Base-by-base conservation (phyloP, 164 flowering plant species). In the Houttuynia cordata region DNA sequence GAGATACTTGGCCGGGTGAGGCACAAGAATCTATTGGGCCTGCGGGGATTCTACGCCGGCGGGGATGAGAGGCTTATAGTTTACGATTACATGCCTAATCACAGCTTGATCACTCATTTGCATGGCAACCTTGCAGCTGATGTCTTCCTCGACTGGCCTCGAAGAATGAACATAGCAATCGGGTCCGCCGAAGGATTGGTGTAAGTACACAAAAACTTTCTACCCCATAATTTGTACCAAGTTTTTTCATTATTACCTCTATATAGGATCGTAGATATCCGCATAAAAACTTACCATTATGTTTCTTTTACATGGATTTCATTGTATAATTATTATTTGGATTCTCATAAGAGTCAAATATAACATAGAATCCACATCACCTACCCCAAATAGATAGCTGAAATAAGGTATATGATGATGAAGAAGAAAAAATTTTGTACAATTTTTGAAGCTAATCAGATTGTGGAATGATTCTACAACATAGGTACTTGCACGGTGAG, bases 71-170 rank as follows among this genome's bases (percentile, higher is more conserved):
- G 85, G 65, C 80, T 87, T 1, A 87, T 87, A n/a, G 85, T 87
- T 5, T 87, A 83, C 53, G 91, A 87, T 67, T 87, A 72, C 75
- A 87, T 87, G 88, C 86, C 84, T 59, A 84, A 84, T 69, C 87
- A 73, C 41, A 87, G 88, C 75, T 80, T 87, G 66, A 57, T 73
- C 51, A 65, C 85, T 22, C 94, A 87, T 70, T 69, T 87, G 6
- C 94, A 83, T 55, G 90, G 88, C 50, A 73, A 72, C 39, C 79
- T 76, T 13, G 76, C 91, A 1, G 57, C 74, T 0, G 81, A 83
- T 58, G 64, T 75, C 49, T 59, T 74, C 6, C 64, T 87, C 14
- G 84, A 84, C 67, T 87, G 94, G 94, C 64, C 73, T 0, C 64
- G 78, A 14, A 59, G 94, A 53, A 74, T 84, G 71, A 73, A 57